Conservation (phyloP, 257 asterid genomes). For the Asclepias syriaca region DNA sequence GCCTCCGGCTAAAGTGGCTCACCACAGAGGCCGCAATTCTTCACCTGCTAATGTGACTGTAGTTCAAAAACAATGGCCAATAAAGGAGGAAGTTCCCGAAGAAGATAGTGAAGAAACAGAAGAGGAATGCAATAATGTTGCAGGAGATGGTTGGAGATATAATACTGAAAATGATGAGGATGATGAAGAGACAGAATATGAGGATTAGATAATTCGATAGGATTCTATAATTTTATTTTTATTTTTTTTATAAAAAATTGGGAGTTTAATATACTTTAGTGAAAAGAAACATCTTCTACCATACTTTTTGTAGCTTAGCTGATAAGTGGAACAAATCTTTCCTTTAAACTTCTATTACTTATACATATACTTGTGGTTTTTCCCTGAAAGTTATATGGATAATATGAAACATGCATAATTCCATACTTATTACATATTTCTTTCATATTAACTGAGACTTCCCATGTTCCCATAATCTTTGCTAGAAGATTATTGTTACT, state of each 20-base stretch:
- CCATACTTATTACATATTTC: too few relatives aligned
- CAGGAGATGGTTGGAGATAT: slow-evolving; percentile 74
- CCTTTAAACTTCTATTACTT: too few relatives aligned
- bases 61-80: slow-evolving; percentile 53
- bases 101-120: slow-evolving; percentile 99
- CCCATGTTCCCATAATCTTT: too few relatives aligned
- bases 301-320: neutral
- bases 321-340: too few relatives aligned
- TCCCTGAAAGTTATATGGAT: too few relatives aligned
- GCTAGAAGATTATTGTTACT: too few relatives aligned
- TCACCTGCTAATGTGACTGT: slow-evolving; percentile 43
- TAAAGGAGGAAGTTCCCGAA: slow-evolving; percentile 49
- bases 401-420: too few relatives aligned
- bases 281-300: neutral
- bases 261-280: neutral
- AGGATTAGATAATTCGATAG: slow-evolving; percentile 39
- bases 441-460: too few relatives aligned
- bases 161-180: slow-evolving; percentile 60
- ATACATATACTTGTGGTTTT: too few relatives aligned
- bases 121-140: slow-evolving; percentile 74
- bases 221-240: neutral
- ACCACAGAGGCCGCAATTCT: slow-evolving; percentile 46
- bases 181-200: slow-evolving; percentile 94
- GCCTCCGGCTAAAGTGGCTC: slow-evolving; percentile 72
- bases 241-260: too few relatives aligned